A percentile compares a stretch with the other conserved stretches of the same genome.
Evolutionary conservation across 1,284 basidiomycete genomes (phyloP).

Genomic region (Sphaerobolus stellatus): DNA sequence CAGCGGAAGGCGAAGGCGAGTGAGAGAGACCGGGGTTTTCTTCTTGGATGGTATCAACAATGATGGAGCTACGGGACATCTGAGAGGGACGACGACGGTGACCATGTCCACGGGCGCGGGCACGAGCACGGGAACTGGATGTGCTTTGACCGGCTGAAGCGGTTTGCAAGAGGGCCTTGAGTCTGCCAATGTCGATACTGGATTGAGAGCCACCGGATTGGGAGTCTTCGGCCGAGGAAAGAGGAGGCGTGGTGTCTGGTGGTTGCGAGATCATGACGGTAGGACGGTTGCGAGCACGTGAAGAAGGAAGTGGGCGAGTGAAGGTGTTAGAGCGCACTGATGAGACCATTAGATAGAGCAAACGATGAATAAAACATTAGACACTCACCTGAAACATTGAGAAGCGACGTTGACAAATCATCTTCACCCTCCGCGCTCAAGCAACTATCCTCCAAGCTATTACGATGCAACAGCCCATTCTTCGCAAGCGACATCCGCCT

Average conservation of each 20-base stretch:
- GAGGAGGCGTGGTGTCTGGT: constrained; percentile 63
- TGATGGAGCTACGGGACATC: constrained; percentile 56
- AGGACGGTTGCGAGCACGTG: constrained; percentile 66
- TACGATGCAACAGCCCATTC: constrained; percentile 59
- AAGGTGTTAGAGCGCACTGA: constrained; percentile 44
- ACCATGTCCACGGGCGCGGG: constrained; percentile 58
- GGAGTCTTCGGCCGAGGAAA: constrained; percentile 63
- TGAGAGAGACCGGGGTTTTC: constrained; percentile 45
- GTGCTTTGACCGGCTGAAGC: constrained; percentile 37
- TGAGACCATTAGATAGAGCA: constrained; percentile 37
- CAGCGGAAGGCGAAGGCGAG: constrained; percentile 34
- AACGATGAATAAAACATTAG: background rate
- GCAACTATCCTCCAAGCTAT: constrained; percentile 63
- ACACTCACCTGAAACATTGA: constrained; percentile 51
- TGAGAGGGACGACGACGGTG: constrained; percentile 69
- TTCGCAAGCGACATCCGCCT: constrained; percentile 66
- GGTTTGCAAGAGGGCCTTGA: constrained; percentile 57
- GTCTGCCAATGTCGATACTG: constrained; percentile 66
- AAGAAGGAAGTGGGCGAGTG: constrained; percentile 49
- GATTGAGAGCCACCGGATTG: constrained; percentile 69
- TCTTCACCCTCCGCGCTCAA: constrained; percentile 61
- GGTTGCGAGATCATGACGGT: constrained; percentile 47
- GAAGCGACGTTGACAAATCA: constrained; percentile 49
- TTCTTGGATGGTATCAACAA: constrained; percentile 78
- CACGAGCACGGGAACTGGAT: constrained; percentile 29